phyloP scores from a whole-genome alignment of 495 filamentous ascomycete species.

The Trichoderma gamsii region DNA sequence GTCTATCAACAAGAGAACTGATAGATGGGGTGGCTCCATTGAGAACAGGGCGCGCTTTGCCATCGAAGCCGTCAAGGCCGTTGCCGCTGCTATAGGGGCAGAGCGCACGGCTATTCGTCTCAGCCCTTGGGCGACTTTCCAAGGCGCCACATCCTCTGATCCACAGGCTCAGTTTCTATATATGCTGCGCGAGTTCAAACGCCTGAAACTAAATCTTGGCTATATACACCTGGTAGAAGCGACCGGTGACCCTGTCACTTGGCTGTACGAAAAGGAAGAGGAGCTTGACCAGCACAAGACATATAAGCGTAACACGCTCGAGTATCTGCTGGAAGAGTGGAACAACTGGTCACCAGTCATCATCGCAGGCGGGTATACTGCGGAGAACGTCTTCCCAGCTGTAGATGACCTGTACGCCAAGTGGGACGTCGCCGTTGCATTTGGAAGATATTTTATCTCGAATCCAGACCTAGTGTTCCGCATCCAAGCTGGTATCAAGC shows the following conservation, averaged over 20 bases:
- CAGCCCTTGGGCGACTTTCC: slow-evolving; percentile 58
- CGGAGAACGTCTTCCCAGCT: slow-evolving; percentile 38
- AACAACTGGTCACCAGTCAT: slow-evolving; percentile 40
- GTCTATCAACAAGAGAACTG: slow-evolving; percentile 54
- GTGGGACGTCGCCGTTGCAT: slow-evolving; percentile 46
- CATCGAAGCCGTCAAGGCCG: slow-evolving; percentile 57
- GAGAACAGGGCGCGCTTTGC: slow-evolving; percentile 64
- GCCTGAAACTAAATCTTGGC: slow-evolving; percentile 43
- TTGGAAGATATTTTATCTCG: slow-evolving; percentile 59
- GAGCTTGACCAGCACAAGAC: neutral
- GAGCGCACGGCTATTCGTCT: slow-evolving; percentile 58
- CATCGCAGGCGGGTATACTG: slow-evolving; percentile 54
- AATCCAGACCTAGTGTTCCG: slow-evolving; percentile 65
- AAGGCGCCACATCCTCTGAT: slow-evolving; percentile 62
- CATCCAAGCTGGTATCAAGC: slow-evolving; percentile 47
- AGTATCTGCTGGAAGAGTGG: slow-evolving; percentile 46
- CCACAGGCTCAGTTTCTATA: slow-evolving; percentile 57
- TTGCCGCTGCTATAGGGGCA: slow-evolving; percentile 57
- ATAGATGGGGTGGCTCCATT: slow-evolving; percentile 63
- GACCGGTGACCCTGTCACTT: neutral
- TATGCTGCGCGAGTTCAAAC: slow-evolving; percentile 44
- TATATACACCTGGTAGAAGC: slow-evolving; percentile 61
- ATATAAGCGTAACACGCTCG: slow-evolving; percentile 38
- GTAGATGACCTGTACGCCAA: slow-evolving; percentile 49
- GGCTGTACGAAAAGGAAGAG: neutral